Evolutionary conservation across 208 protist species (phyloP), one percentile per base, ranked within the genome.

Genomic region (Herpetomonas tarakana): DNA sequence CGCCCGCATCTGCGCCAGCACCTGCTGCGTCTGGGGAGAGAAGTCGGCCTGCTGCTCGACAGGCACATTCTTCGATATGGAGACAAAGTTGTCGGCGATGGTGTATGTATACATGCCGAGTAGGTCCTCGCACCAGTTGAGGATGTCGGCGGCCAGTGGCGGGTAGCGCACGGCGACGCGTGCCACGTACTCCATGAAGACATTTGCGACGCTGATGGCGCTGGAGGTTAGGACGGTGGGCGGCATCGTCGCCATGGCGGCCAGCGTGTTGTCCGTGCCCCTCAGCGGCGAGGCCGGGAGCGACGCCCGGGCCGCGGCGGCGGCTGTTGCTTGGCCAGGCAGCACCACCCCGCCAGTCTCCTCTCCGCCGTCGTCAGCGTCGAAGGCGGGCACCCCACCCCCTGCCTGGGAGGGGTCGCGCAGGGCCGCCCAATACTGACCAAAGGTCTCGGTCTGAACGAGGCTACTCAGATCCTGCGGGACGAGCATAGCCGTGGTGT

Each of bases 11-110:
- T 80, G 59, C 18, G 64, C 56, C 31, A 94, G 59, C 19, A 74
- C 59, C 6, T 61, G 63, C 68, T 88, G 83, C 29, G 74, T 56
- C 1, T 46, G 21, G 19, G 52, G 52, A 11, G 83, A 83, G 52
- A 92, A 76, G 61, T 91, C 78, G 38, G 71, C 77, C 59, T 94
- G 88, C 31, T 87, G 53, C 65, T 92, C 84, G 46, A 94, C 68
- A 6, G 68, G 76, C 46, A 91, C 80, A 25, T 47, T 76, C 38
- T 81, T 69, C 1, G 88, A 92, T 44, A 91, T 73, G 19, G 85
- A 92, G 30, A 94, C 83, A 63, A 94, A 94, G 72, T 80, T 94
- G 66, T 91, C 88, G 31, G 81, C 72, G 11, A 91, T 78, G 21
- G 77, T 86, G 74, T 87, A 92, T n/a, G 88, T 73, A 56, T 90